A percentile compares a stretch with the other conserved stretches of the same genome.
Evolutionary conservation across 2,329 filamentous ascomycete genomes (phyloP).

Genomic region (Exophiala spinifera): DNA sequence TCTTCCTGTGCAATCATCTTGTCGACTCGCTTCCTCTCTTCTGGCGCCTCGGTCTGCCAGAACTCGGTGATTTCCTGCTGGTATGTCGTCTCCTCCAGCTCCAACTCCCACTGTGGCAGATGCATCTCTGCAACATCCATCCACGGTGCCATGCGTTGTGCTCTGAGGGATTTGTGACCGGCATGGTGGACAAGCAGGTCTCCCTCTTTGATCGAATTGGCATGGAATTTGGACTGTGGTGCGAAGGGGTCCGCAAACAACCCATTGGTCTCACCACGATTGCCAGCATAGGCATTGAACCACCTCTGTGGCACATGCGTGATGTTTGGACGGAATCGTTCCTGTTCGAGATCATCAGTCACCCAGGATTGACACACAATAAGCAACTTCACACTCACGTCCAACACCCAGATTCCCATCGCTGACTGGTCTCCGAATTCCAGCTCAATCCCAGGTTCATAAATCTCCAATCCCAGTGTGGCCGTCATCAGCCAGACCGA

Average conservation of each 20-base stretch:
- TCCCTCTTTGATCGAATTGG: slow-evolving; percentile 24
- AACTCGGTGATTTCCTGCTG: slow-evolving; percentile 25
- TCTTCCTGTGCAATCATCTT: slow-evolving; percentile 6
- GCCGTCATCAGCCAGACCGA: slow-evolving; percentile 34
- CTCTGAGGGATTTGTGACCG: slow-evolving; percentile 30
- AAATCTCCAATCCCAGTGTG: slow-evolving; percentile 30
- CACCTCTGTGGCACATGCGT: slow-evolving; percentile 24
- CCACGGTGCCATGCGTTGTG: slow-evolving; percentile 32
- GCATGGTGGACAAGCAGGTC: slow-evolving; percentile 37
- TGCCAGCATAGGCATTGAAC: slow-evolving; percentile 24
- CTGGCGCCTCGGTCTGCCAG: slow-evolving; percentile 33
- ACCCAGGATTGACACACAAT: not conserved
- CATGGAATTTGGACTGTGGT: slow-evolving; percentile 9
- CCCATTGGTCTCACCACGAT: slow-evolving; percentile 4
- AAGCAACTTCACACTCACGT: slow-evolving; percentile 5
- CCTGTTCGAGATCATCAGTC: not conserved
- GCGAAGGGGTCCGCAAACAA: slow-evolving; percentile 12
- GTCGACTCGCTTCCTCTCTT: slow-evolving; percentile 14
- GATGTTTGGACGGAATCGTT: slow-evolving; percentile 15
- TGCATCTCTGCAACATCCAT: slow-evolving; percentile 30
- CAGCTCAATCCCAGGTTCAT: slow-evolving; percentile 29
- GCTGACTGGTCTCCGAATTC: slow-evolving; percentile 28
- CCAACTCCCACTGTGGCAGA: slow-evolving; percentile 26
- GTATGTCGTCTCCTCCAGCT: slow-evolving; percentile 30
- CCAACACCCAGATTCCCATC: slow-evolving; percentile 14